Conservation (phyloP, 2,329 filamentous ascomycete genomes). For the Alternaria rosae region DNA sequence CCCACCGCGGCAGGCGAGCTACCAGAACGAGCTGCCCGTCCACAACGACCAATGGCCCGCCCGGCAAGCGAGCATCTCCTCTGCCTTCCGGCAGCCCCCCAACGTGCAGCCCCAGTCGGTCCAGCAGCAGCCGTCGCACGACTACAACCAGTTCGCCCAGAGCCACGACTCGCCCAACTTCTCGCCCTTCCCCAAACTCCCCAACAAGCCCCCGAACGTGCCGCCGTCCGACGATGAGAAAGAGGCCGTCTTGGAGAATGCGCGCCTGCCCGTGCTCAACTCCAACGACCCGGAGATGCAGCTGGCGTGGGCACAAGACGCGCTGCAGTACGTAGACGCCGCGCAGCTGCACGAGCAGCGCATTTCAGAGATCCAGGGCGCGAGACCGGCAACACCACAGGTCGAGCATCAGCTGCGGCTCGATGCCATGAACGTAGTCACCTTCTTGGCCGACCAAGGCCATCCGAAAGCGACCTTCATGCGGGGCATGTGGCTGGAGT, state of each 20-base stretch:
- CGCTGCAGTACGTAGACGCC: constrained; percentile 86
- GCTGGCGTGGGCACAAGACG: constrained; percentile 94
- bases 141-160: constrained; percentile 50
- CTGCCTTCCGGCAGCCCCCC: constrained; percentile 47
- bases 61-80: constrained; percentile 47
- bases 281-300: constrained; percentile 97
- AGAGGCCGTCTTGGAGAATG: constrained; percentile 86
- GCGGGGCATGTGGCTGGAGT: constrained; percentile 95
- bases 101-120: constrained; percentile 42
- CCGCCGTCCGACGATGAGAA: constrained; percentile 94
- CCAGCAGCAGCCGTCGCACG: constrained; percentile 41
- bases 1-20: constrained; percentile 43
- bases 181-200: constrained; percentile 88
- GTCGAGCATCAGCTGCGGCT: constrained; percentile 86
- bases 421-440: constrained; percentile 91
- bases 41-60: constrained; percentile 40
- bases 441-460: constrained; percentile 86
- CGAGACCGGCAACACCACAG: constrained; percentile 79
- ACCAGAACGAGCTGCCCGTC: constrained; percentile 30
- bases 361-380: constrained; percentile 64
- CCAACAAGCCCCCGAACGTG: constrained; percentile 80
- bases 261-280: constrained; percentile 82
- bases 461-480: constrained; percentile 96
- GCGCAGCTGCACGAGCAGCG: constrained; percentile 78
- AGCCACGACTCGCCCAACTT: constrained; percentile 73